A percentile compares a stretch with the other conserved stretches of the same genome.
These are phyloP conservation scores for Penicillium simplicissimum DNA, from an alignment of 495 filamentous ascomycete genomes.

Conservation along the genomic window DNA sequence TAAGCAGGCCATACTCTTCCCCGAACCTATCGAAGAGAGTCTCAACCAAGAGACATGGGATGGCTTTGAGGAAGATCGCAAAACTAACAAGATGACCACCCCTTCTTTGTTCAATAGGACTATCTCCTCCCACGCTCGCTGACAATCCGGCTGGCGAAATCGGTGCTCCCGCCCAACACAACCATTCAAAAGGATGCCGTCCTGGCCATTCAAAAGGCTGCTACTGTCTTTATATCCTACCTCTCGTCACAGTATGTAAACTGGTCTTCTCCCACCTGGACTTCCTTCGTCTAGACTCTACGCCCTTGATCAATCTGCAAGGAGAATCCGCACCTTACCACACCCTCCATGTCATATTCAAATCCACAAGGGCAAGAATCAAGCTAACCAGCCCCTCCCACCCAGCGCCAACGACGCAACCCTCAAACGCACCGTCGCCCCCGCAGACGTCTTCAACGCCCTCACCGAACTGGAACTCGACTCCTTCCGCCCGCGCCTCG, in stretches of 20 bases:
- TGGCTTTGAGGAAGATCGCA: background rate
- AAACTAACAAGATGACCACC: conserved; percentile 1
- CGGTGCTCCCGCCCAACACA: conserved; percentile 94
- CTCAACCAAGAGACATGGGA: background rate
- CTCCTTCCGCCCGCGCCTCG: conserved; percentile 64
- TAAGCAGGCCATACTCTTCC: conserved; percentile 17
- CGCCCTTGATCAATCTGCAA: background rate
- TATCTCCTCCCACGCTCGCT: conserved; percentile 91
- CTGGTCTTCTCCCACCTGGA: background rate
- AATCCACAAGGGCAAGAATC: background rate
- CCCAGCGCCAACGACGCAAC: conserved; percentile 74
- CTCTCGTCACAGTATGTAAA: conserved; percentile 72
- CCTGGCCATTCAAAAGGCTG: conserved; percentile 85
- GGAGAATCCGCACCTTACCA: background rate
- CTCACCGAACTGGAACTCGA: conserved; percentile 83
- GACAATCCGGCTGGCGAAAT: conserved; percentile 88
- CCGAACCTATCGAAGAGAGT: background rate
- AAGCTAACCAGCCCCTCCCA: background rate
- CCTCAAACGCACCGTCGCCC: conserved; percentile 83
- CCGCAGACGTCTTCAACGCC: conserved; percentile 79
- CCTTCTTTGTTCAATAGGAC: conserved; percentile 59
- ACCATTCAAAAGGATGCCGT: conserved; percentile 93
- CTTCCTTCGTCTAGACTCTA: background rate
- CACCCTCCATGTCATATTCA: background rate
- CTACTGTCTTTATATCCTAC: conserved; percentile 93